phyloP scores from a whole-genome alignment of 2,329 filamentous ascomycete genomes.

The Aspergillus bombycis region DNA sequence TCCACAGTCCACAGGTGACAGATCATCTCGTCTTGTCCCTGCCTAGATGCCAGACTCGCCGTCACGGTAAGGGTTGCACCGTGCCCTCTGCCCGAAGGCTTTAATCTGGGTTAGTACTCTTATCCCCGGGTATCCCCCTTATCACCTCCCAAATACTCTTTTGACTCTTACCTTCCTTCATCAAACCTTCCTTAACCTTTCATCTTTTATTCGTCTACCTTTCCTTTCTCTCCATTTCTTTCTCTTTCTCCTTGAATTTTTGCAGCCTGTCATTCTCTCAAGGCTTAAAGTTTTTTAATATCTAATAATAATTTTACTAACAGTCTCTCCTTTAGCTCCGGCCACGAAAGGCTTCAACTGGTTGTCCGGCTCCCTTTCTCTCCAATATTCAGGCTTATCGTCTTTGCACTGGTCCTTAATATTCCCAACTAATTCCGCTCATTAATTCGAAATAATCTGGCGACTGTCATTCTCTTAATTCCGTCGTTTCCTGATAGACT shows the following conservation, averaged over 20 bases:
- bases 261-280: conserved; percentile 12
- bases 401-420: conserved; percentile 50
- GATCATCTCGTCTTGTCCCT: conserved; percentile 44
- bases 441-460: conserved; percentile 49
- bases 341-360: conserved; percentile 32
- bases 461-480: conserved; percentile 56
- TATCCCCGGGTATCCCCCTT: conserved; percentile 30
- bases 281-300: conserved; percentile 21
- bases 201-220: conserved; percentile 13
- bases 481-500: conserved; percentile 45
- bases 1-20: conserved; percentile 38
- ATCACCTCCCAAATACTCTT: conserved; percentile 14
- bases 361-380: conserved; percentile 30
- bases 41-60: conserved; percentile 50
- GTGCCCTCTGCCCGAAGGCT: conserved; percentile 44
- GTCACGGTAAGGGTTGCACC: conserved; percentile 48
- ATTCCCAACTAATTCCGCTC: conserved; percentile 63
- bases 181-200: conserved; percentile 17
- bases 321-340: conserved; percentile 38
- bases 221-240: conserved; percentile 14
- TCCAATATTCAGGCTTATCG: conserved; percentile 43
- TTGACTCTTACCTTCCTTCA: conserved; percentile 14
- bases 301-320: conserved; percentile 35
- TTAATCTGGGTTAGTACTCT: conserved; percentile 46
- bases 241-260: not conserved